These are phyloP conservation scores for Salix suchowensis DNA, from an alignment of 345 rosid species.

Conservation along the genomic window DNA sequence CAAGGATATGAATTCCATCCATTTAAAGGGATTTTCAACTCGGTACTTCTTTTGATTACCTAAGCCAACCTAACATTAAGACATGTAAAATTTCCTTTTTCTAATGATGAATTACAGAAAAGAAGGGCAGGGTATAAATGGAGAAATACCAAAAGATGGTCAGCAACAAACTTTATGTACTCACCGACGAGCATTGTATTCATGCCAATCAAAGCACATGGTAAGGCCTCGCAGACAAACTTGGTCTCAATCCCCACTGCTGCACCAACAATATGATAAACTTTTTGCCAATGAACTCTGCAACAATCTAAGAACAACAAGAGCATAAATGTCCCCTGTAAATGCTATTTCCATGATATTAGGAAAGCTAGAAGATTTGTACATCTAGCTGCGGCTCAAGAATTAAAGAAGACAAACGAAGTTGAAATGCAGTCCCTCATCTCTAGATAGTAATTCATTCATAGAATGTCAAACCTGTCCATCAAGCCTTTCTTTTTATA, in stretches of 20 bases:
- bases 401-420: conserved; percentile 71
- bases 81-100: background rate
- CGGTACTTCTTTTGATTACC: conserved; percentile 59
- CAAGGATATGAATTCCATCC: conserved; percentile 97
- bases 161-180: conserved; percentile 84
- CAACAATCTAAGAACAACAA: conserved; percentile 47
- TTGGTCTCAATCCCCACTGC: conserved; percentile 85
- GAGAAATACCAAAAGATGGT: conserved; percentile 67
- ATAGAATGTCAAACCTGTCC: conserved; percentile 90
- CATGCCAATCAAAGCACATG: conserved; percentile 89
- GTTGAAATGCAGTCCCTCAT: conserved; percentile 90
- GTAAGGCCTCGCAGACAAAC: conserved; percentile 88
- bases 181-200: conserved; percentile 83
- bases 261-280: conserved; percentile 59
- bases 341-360: background rate
- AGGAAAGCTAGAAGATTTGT: background rate
- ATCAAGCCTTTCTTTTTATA: conserved; percentile 90
- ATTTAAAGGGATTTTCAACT: conserved; percentile 79
- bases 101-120: background rate
- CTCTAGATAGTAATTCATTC: conserved; percentile 89
- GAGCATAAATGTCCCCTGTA: background rate
- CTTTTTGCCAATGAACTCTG: conserved; percentile 46
- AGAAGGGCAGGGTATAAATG: background rate
- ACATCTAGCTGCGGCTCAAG: background rate
- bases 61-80: conserved; percentile 52